Percentiles rank a stretch among this genome's conserved stretches.
phyloP scores from a whole-genome alignment of 768 basidiomycete genomes.

The Lentinula detonsa region DNA sequence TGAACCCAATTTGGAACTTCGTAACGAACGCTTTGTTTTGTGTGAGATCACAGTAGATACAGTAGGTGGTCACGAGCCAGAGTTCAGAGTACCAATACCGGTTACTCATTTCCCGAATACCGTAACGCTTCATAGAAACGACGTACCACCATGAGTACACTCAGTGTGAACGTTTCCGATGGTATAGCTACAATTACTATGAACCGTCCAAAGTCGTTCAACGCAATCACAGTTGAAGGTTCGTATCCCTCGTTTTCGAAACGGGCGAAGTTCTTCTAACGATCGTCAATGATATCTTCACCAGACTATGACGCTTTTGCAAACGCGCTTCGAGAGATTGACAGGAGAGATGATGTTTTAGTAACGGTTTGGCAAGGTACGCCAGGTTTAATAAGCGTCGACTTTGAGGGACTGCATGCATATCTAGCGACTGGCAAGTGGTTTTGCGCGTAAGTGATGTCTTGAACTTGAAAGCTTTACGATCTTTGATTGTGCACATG shows the following conservation, averaged over 20 bases:
- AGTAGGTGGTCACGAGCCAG: no score
- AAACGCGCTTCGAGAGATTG: constrained; percentile 49
- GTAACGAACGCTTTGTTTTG: no score
- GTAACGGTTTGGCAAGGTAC: constrained; percentile 69
- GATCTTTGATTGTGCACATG: background rate
- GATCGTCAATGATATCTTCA: background rate
- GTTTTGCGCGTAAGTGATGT: constrained; percentile 61
- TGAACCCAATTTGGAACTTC: no score
- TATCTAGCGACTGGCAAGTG: constrained; percentile 54
- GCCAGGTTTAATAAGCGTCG: background rate
- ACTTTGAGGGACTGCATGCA: background rate
- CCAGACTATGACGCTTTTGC: constrained; percentile 62
- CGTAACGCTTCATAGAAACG: background rate
- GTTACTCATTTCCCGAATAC: background rate
- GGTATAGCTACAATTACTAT: constrained; percentile 67
- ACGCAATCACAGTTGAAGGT: constrained; percentile 54
- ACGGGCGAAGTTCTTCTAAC: background rate
- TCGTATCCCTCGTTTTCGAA: constrained; percentile 4
- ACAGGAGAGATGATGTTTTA: constrained; percentile 53
- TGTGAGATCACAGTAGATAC: no score
- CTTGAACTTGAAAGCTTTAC: background rate
- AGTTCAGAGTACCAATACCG: background rate
- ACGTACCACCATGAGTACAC: constrained; percentile 21
- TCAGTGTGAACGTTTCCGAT: constrained; percentile 42
- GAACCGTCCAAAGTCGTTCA: constrained; percentile 52